These are phyloP conservation scores for Colletotrichum sp. DNA, from an alignment of 2,329 filamentous ascomycete genomes.

Conservation along the genomic window DNA sequence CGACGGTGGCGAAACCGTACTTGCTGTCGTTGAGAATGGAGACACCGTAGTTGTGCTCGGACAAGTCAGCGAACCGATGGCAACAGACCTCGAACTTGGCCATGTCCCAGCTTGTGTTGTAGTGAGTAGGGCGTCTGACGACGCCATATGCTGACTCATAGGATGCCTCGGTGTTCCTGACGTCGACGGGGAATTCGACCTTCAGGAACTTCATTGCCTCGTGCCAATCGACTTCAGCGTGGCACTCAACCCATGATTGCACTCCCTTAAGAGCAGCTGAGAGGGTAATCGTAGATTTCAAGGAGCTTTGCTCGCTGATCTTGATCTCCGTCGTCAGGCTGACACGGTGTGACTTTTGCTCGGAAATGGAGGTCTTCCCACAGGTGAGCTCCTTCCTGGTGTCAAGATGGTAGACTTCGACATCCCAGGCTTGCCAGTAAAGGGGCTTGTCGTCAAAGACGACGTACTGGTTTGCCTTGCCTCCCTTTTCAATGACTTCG, in stretches of 20 bases:
- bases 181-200: conserved; percentile 94
- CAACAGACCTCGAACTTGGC: conserved; percentile 97
- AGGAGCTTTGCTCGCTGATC: conserved; percentile 85
- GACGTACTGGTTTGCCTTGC: conserved; percentile 88
- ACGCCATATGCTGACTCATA: conserved; percentile 97
- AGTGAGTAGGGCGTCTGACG: conserved; percentile 89
- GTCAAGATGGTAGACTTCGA: conserved; percentile 93
- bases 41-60: conserved; percentile 86
- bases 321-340: conserved; percentile 84
- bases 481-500: conserved; percentile 76
- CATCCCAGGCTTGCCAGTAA: conserved; percentile 98
- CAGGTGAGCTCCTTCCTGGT: conserved; percentile 79
- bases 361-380: conserved; percentile 72
- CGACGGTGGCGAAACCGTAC: conserved; percentile 91
- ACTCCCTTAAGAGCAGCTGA: conserved; percentile 69
- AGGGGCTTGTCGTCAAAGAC: conserved; percentile 97
- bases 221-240: conserved; percentile 92
- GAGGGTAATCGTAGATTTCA: conserved; percentile 86
- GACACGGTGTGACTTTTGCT: conserved; percentile 75
- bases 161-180: conserved; percentile 88
- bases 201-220: conserved; percentile 98
- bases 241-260: conserved; percentile 76
- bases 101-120: conserved; percentile 98
- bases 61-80: conserved; percentile 92
- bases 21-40: conserved; percentile 95